Base-by-base conservation (phyloP, 352 stramenopile genomes). In the Pythium dissotocum region DNA sequence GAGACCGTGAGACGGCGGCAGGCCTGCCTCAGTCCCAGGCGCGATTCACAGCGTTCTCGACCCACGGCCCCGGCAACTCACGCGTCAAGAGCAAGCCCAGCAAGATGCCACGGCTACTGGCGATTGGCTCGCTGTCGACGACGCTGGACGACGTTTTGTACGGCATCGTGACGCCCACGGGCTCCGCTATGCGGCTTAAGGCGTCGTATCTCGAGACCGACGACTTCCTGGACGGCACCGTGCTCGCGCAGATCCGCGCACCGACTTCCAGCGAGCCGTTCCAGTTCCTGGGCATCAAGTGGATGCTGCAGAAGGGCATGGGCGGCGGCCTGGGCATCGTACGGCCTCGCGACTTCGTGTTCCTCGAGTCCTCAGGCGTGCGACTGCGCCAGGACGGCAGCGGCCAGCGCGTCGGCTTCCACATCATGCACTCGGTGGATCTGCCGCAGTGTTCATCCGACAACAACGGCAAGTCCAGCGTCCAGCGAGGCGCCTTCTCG, bases 81-180 rank as follows among this genome's bases (percentile, higher is more conserved):
- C 46, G 21, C 46, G 6, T 13, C 24, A 56, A 56, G 24, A 21
- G 32, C 18, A 8, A 48, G 21, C 14, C 35, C 30, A 28, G 26
- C 24, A 58, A 42, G 14, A 65, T 35, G 49, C 66, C 71, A 6
- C 42, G 63, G 0, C 53, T 82, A 18, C 72, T 79, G 30, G 66
- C 73, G 14, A 58, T 80, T 26, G 78, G 80, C 18, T 77, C 75
- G 16, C 69, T 83, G 2, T 36, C 73, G 9, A 82, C 73, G 18
- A 72, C 63, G 1, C 70, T 91, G 2, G 75, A 89, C 51, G 81
- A 90, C 70, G 71, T 88, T 44, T 76, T 88, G 65, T 91, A 89
- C 67, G 81, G 78, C 14, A 69, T 82, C 33, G 69, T 88, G 42
- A 76, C 77, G 68, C 72, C 78, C 38, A 85, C 73, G 21, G 79